These are phyloP conservation scores for Raffaelea deltoideospora DNA, from an alignment of 2,329 filamentous ascomycete genomes.

Conservation along the genomic window DNA sequence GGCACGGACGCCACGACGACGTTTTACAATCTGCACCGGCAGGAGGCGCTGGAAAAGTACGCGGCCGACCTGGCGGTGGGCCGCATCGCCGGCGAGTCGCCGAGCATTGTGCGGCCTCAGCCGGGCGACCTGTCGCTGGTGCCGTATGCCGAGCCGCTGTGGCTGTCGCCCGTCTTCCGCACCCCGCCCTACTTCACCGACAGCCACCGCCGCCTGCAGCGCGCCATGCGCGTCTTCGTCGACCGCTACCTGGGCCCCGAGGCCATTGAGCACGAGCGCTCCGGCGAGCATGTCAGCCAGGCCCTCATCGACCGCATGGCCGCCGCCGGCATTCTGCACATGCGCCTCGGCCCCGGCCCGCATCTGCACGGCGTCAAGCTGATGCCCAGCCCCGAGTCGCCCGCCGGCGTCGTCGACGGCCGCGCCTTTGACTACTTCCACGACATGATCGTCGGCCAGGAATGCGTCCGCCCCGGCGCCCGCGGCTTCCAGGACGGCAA, in stretches of 20 bases:
- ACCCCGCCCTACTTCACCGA: constrained; percentile 63
- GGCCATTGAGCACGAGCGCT: constrained; percentile 59
- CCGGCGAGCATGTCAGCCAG: constrained; percentile 55
- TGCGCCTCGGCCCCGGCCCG: constrained; percentile 71
- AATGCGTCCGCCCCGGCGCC: constrained; percentile 54
- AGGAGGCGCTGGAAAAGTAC: constrained; percentile 80
- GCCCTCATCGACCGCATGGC: constrained; percentile 67
- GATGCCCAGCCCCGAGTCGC: constrained; percentile 18
- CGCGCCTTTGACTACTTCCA: constrained; percentile 83
- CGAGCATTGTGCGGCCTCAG: constrained; percentile 54
- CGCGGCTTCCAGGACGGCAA: constrained; percentile 78
- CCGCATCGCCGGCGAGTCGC: constrained; percentile 57
- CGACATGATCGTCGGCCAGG: constrained; percentile 62
- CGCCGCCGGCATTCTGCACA: constrained; percentile 57
- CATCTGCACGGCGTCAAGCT: constrained; percentile 60
- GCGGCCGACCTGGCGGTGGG: constrained; percentile 56
- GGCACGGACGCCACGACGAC: constrained; percentile 67
- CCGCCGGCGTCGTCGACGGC: constrained; percentile 52
- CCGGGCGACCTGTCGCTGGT: constrained; percentile 60
- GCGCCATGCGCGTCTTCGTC: constrained; percentile 56
- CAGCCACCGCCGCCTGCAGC: constrained; percentile 52
- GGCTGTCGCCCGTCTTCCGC: constrained; percentile 64
- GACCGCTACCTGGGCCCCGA: constrained; percentile 59
- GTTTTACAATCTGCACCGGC: constrained; percentile 85
- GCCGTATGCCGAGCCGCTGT: constrained; percentile 74